Percentiles rank a stretch among this genome's conserved stretches.
Conservation (phyloP, 2,329 filamentous ascomycete genomes). For the Colletotrichum somersetense region DNA sequence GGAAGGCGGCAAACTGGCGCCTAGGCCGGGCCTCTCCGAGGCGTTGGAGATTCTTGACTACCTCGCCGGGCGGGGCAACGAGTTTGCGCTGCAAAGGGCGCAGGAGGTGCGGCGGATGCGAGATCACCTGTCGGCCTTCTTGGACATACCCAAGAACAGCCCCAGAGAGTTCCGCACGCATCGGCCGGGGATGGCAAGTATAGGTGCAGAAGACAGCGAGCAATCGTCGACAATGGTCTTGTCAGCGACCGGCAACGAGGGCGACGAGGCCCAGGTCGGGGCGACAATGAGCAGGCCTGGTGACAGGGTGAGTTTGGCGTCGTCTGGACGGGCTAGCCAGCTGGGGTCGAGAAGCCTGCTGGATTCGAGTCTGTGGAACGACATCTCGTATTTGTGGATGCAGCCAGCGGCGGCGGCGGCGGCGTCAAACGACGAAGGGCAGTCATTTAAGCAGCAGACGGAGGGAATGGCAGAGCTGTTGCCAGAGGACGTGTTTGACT, state of each 20-base stretch:
- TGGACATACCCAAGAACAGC: constrained; percentile 34
- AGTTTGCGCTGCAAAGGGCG: constrained; percentile 42
- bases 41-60: constrained; percentile 49
- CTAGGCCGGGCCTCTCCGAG: constrained; percentile 45
- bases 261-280: neutral
- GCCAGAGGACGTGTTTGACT: constrained; percentile 22
- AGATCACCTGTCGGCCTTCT: constrained; percentile 24
- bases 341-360: constrained; percentile 28
- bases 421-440: neutral
- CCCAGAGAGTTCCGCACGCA: constrained; percentile 7
- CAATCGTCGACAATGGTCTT: neutral
- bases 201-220: neutral
- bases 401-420: neutral
- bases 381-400: constrained; percentile 37
- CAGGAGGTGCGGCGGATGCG: constrained; percentile 31
- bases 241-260: neutral
- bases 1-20: constrained; percentile 45
- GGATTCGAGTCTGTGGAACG: constrained; percentile 39
- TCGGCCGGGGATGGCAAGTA: neutral
- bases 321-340: constrained; percentile 16
- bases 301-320: neutral
- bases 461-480: constrained; percentile 12
- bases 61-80: constrained; percentile 47
- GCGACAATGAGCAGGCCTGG: neutral
- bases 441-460: neutral